Evolutionary conservation across 2,329 filamentous ascomycete species (phyloP), one percentile per base, ranked within the genome.

Genomic region (Daldinia eschscholtzii): DNA sequence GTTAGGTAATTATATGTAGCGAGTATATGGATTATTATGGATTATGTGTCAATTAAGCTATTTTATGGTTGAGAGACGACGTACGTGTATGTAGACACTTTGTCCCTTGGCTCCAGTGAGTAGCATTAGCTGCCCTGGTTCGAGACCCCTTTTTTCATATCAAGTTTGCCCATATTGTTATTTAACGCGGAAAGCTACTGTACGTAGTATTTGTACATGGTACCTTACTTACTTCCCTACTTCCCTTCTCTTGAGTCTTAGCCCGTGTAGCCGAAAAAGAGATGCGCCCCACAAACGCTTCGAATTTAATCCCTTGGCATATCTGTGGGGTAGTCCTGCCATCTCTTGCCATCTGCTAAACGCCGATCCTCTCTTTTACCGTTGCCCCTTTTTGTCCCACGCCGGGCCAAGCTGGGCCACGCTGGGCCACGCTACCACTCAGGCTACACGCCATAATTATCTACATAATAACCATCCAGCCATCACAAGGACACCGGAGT

Each of bases 251-350:
- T 4, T 44, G n/a, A n/a, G n/a, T n/a, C 6, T 52, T 48, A 48
- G 26, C 26, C 46, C 26, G 48, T 46, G 61, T 65, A 60, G 61
- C 62, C 61, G 61, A 64, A 64, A 63, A 50, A 33, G 53, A 33
- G 44, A 56, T 26, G 30, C 26, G 64, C 67, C 67, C 64, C 68
- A 57, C 58, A 65, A 65, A 42, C n/a, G 52, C 35, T 46, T 46
- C 44, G 48, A 61, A 58, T 64, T 61, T 42, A 63, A 15, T 48
- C 59, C 65, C 65, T 68, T 71, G 68, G 59, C 65, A 33, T 33
- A 28, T 60, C 61, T 69, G 69, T 71, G 65, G 66, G 69, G 66
- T 69, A 68, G 65, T 48, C 57, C 58, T 37, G 46, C 46, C 46
- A 50, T 50, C 46, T 50, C 42, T 44, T 53, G 26, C 58, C 46